These are phyloP conservation scores for Solanum acaule DNA, from an alignment of 257 asterid genomes.

Conservation along the genomic window DNA sequence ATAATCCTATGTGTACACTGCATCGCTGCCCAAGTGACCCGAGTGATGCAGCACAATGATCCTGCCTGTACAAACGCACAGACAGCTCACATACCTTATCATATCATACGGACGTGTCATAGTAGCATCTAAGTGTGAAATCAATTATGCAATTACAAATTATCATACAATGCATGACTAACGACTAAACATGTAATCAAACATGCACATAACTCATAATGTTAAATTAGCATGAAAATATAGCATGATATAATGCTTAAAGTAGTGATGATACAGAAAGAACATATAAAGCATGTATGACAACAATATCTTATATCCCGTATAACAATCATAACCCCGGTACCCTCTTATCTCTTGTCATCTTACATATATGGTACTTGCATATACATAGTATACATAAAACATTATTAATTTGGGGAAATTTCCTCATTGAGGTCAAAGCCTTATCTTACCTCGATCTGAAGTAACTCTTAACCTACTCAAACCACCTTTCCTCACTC, in stretches of 20 bases:
- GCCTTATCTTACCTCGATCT: background rate
- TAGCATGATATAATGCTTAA: background rate
- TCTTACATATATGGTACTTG: background rate
- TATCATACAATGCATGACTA: background rate
- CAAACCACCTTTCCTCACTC: background rate
- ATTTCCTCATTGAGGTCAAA: background rate
- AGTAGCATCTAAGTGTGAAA: background rate
- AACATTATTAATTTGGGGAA: background rate
- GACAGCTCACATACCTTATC: background rate
- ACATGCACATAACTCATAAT: background rate
- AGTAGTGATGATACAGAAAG: background rate
- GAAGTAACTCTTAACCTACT: background rate
- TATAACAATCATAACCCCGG: background rate
- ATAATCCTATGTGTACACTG: background rate
- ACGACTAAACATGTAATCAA: background rate
- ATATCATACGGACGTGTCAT: background rate
- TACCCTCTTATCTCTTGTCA: background rate
- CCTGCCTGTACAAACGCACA: background rate
- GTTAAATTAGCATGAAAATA: background rate
- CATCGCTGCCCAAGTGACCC: background rate
- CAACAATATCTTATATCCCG: background rate
- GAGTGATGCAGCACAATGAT: background rate
- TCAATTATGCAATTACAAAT: background rate
- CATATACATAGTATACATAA: background rate
- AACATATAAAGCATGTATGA: background rate